Conservation (phyloP, 768 basidiomycete genomes). For the Mycena alexandri region DNA sequence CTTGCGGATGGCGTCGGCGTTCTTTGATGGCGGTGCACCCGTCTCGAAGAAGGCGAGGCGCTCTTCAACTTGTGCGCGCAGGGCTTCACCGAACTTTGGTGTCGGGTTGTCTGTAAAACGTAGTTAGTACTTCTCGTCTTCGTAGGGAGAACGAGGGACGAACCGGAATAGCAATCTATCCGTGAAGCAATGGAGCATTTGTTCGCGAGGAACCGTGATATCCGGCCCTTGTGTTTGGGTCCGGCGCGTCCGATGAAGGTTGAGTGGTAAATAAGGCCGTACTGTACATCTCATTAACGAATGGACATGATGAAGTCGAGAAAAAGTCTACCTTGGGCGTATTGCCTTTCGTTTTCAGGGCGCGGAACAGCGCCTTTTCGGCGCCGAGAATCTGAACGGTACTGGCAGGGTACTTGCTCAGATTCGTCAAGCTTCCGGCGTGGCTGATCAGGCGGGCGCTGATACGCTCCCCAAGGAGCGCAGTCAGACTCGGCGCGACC, state of each 20-base stretch:
- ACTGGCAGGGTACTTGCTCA: conserved; percentile 98
- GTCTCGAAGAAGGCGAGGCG: conserved; percentile 95
- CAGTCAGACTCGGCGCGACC: conserved; percentile 93
- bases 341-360: conserved; percentile 98
- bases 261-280: conserved; percentile 97
- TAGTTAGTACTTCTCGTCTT: background rate
- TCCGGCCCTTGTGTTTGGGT: conserved; percentile 95
- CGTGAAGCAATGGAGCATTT: conserved; percentile 97
- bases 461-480: conserved; percentile 91
- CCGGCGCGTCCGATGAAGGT: conserved; percentile 96
- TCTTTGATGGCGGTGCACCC: conserved; percentile 90
- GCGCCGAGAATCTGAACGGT: conserved; percentile 98
- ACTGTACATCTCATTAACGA: conserved; percentile 59
- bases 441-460: conserved; percentile 95
- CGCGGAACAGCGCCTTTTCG: conserved; percentile 97
- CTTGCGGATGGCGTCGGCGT: conserved; percentile 91
- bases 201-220: conserved; percentile 98
- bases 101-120: conserved; percentile 79
- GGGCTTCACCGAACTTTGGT: conserved; percentile 94
- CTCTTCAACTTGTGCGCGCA: conserved; percentile 95
- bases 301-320: background rate
- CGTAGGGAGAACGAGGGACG: conserved; percentile 34
- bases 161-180: conserved; percentile 95
- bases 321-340: conserved; percentile 84
- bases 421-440: conserved; percentile 95